Evolutionary conservation across 169 alveolate species (phyloP).

Genomic region (Plasmodium gonderi): DNA sequence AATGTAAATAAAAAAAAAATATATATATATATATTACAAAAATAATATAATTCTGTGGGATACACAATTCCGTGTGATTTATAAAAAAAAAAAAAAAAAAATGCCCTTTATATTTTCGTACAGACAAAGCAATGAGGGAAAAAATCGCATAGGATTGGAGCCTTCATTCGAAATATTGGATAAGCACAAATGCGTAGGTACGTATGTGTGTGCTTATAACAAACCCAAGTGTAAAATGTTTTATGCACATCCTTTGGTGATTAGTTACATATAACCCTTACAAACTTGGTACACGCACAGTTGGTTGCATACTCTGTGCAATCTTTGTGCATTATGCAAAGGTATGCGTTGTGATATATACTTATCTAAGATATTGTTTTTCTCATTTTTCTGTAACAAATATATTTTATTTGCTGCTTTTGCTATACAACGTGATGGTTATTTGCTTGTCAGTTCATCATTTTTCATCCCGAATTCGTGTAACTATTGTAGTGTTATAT

Average conservation of each 20-base stretch:
- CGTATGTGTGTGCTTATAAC: not conserved
- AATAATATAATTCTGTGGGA: not conserved
- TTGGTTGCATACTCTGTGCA: not conserved
- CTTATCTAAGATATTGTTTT: not conserved
- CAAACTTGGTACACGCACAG: not conserved
- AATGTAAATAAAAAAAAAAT: not conserved
- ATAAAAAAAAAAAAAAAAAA: not conserved
- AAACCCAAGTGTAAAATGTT: not conserved
- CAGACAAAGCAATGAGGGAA: not conserved
- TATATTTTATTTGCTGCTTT: not conserved
- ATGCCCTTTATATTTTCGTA: not conserved
- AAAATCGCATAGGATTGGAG: not conserved
- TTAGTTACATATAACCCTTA: not conserved
- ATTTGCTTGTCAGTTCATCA: not conserved
- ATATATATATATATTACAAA: not conserved
- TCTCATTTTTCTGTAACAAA: not conserved
- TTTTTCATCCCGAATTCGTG: not conserved
- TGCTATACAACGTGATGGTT: not conserved
- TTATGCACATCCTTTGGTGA: not conserved
- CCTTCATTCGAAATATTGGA: not conserved
- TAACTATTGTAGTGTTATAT: not conserved
- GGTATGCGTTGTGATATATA: not conserved
- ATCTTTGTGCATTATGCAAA: not conserved
- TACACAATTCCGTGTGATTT: not conserved
- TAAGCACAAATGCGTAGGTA: not conserved